Conservation (phyloP, 139 green algal genomes). For the Monoraphidium neglectum region DNA sequence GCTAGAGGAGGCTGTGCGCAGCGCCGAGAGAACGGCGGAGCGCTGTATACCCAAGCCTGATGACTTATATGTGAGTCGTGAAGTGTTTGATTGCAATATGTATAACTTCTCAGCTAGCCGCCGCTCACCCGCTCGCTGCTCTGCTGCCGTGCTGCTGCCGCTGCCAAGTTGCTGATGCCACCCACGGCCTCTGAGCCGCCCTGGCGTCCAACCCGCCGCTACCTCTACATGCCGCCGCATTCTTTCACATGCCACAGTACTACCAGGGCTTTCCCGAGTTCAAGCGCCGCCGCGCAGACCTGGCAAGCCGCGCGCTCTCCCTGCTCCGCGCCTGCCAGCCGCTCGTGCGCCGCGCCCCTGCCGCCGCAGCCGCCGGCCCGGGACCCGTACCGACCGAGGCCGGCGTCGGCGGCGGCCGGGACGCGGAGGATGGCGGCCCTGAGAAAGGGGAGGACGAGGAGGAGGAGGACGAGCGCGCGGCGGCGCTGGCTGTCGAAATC, state of each 20-base stretch:
- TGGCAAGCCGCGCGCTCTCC: not conserved
- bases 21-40: not conserved
- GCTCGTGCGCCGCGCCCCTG: not conserved
- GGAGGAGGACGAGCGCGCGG: conserved; percentile 33
- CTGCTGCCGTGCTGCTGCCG: not conserved
- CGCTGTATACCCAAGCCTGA: not conserved
- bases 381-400: not conserved
- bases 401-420: not conserved
- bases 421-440: too few relatives aligned
- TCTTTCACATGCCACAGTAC: conserved; percentile 30
- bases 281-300: conserved; percentile 7
- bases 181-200: too few relatives aligned
- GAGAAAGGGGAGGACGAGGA: conserved; percentile 19
- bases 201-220: not conserved
- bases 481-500: conserved; percentile 29
- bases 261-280: conserved; percentile 40
- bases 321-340: conserved; percentile 17
- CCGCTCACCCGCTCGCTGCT: not conserved
- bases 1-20: conserved; percentile 8
- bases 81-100: not conserved
- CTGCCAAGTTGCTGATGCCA: too few relatives aligned
- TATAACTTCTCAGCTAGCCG: not conserved
- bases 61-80: conserved; percentile 20
- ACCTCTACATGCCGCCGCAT: not conserved
- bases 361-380: not conserved